Percentiles rank a stretch among this genome's conserved stretches.
phyloP scores from a whole-genome alignment of 768 basidiomycete genomes.

The Mycena rosella region DNA sequence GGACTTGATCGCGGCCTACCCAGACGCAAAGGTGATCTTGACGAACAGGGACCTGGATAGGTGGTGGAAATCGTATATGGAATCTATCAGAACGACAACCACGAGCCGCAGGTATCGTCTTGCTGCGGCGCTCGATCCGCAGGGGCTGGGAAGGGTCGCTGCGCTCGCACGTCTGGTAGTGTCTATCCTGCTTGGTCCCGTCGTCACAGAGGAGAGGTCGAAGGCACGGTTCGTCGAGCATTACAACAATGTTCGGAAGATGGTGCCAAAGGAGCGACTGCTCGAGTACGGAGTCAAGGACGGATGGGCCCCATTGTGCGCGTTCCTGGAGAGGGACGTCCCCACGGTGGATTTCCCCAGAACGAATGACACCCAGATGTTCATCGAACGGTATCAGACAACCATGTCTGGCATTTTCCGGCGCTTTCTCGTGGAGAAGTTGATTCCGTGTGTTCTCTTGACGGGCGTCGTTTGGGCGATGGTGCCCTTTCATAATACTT shows the following conservation, averaged over 20 bases:
- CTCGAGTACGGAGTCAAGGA: slow-evolving; percentile 7
- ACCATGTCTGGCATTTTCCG: background rate
- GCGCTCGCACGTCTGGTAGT: background rate
- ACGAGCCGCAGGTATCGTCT: background rate
- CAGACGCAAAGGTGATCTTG: background rate
- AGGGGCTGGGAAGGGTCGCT: background rate
- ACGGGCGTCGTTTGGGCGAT: background rate
- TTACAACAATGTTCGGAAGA: background rate
- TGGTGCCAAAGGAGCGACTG: slow-evolving; percentile 11
- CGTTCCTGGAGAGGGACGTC: background rate
- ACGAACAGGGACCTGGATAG: background rate
- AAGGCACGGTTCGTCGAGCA: background rate
- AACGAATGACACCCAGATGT: background rate
- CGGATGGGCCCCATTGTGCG: slow-evolving; percentile 4
- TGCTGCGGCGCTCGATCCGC: background rate
- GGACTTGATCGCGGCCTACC: background rate
- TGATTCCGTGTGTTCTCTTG: background rate
- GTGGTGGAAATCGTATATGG: background rate
- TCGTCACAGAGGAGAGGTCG: background rate
- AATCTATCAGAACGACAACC: background rate
- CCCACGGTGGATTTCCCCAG: background rate
- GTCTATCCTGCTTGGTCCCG: background rate
- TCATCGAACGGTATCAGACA: background rate
- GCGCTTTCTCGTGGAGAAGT: background rate
- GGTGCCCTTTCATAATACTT: too few relatives aligned